phyloP scores from a whole-genome alignment of 345 rosid genomes.

The Lepidium aucheri region DNA sequence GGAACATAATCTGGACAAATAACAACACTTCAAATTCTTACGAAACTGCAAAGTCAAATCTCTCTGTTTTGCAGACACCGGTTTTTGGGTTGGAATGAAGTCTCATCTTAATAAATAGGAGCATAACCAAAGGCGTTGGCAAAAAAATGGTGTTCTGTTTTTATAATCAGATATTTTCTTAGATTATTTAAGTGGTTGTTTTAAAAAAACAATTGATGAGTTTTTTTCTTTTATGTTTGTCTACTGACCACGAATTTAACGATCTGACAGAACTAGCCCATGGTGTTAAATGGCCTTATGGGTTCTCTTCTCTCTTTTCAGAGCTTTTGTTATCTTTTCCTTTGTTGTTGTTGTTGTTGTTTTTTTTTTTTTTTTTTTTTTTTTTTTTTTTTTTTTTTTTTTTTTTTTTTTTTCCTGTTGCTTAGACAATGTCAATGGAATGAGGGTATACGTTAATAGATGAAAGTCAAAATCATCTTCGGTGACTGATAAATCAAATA shows the following conservation, averaged over 20 bases:
- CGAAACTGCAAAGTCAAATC: constrained; percentile 54
- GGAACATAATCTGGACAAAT: constrained; percentile 33
- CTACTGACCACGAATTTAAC: constrained; percentile 14
- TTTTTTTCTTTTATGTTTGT: constrained; percentile 16
- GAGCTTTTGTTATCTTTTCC: background rate
- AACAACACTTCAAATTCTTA: constrained; percentile 39
- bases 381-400: too few species aligned
- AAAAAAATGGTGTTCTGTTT: too few species aligned
- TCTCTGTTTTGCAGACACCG: constrained; percentile 73
- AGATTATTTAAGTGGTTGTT: constrained; percentile 6
- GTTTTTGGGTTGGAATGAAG: constrained; percentile 86
- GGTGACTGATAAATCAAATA: too few species aligned
- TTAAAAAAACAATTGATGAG: background rate
- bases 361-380: too few species aligned
- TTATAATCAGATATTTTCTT: too few species aligned
- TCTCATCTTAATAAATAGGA: background rate
- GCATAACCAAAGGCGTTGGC: background rate
- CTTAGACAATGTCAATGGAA: too few species aligned
- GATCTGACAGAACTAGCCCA: constrained; percentile 26
- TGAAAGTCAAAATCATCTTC: background rate
- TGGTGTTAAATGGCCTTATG: constrained; percentile 9
- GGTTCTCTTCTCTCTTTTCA: constrained; percentile 14
- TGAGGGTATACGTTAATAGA: too few species aligned
- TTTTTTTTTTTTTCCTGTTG: too few species aligned
- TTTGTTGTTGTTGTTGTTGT: too few species aligned